Percentiles rank a stretch among this genome's conserved stretches.
These are phyloP conservation scores for Phytopythium vexans DNA, from an alignment of 352 stramenopile genomes.

Conservation along the genomic window DNA sequence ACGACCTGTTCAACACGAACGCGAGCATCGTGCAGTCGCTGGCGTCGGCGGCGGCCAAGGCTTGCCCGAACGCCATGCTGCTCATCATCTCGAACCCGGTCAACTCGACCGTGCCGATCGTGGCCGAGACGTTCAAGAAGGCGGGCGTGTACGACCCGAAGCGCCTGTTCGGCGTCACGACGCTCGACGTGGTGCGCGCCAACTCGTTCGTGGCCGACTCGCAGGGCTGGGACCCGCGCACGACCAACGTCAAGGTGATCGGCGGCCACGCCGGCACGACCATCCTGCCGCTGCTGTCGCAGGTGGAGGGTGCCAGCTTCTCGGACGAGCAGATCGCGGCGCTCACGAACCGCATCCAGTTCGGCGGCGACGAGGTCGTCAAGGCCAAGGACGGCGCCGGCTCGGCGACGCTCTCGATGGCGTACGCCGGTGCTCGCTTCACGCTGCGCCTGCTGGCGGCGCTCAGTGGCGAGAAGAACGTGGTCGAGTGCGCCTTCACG, in stretches of 20 bases:
- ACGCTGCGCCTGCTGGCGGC: conserved; percentile 91
- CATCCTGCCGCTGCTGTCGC: conserved; percentile 98
- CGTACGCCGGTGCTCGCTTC: conserved; percentile 97
- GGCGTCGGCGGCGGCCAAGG: conserved; percentile 91
- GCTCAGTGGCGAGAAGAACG: conserved; percentile 91
- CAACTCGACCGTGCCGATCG: conserved; percentile 99
- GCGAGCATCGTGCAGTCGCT: conserved; percentile 96
- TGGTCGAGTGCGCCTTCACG: conserved; percentile 98
- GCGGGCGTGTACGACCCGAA: conserved; percentile 95
- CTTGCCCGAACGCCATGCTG: conserved; percentile 95
- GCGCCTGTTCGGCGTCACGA: conserved; percentile 98
- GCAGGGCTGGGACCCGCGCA: conserved; percentile 75
- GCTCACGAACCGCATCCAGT: conserved; percentile 96
- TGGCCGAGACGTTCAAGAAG: conserved; percentile 98
- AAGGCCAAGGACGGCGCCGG: conserved; percentile 95
- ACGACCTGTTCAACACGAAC: conserved; percentile 96
- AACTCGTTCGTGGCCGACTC: conserved; percentile 93
- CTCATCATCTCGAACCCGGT: conserved; percentile 99
- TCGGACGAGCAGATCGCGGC: conserved; percentile 92
- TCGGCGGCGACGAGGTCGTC: conserved; percentile 95
- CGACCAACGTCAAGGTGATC: conserved; percentile 94
- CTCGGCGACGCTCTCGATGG: conserved; percentile 99
- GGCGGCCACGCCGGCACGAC: conserved; percentile 99
- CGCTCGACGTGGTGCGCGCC: conserved; percentile 96
- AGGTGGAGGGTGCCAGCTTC: conserved; percentile 92